Base-by-base conservation (phyloP, 2,329 filamentous ascomycete species). In the Verticillium nubilum region DNA sequence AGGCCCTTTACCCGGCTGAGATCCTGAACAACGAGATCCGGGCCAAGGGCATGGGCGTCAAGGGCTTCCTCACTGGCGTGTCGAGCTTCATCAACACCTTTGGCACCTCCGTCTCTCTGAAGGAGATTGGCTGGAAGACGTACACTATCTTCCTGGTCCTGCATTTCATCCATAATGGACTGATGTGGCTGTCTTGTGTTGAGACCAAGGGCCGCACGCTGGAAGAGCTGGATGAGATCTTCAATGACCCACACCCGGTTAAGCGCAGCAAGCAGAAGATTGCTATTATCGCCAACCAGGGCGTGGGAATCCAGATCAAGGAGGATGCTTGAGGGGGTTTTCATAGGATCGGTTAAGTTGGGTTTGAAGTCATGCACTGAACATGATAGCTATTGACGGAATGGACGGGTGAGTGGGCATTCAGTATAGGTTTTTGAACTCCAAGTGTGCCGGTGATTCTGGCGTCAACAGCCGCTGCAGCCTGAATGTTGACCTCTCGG, bases 141-240 rank as follows among this genome's bases (percentile, higher is more conserved):
- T 78, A 76, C 63, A 74, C 75, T 31, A 74, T 77, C 64, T 70
- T 80, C 57, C 74, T 72, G 61, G 73, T 77, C 65, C 72, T 79
- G 60, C 78, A 77, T 64, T 76, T 65, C 19, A 29, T 65, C 3
- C 63, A 65, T 58, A 58, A 61, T 10, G 58, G 47, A 4, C 52
- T 65, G 4, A 63, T 65, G 61, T 64, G 61, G 35, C 33, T 52
- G 50, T 64, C 60, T 0, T 63, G 60, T 5, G 64, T 82, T 52
- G 81, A 85, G 69, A 85, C 81, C 15, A 76, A 75, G 57, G 80
- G 80, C 19, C 76, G 78, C 1, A 83, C 81, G 10, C 78, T 84
- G 7, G 81, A 84, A 66, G 80, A 84, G 66, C 73, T 84, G 47
- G 80, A 81, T 56, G 78, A 79, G 68, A 80, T 84, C 65, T 83